phyloP scores from a whole-genome alignment of 2,329 filamentous ascomycete species.

The Aspergillus calidoustus region DNA sequence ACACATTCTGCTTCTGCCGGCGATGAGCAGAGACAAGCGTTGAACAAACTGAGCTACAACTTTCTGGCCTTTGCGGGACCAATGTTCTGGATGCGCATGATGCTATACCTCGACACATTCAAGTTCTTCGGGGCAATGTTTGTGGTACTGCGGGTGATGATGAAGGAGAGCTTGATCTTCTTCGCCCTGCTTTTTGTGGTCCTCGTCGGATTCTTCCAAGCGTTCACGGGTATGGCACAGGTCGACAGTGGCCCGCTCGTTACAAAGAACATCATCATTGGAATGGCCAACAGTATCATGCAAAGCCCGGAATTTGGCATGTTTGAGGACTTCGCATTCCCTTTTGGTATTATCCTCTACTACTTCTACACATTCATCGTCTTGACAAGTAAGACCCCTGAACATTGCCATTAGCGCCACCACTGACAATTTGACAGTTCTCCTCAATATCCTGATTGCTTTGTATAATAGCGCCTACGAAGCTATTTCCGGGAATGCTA shows the following conservation, averaged over 20 bases:
- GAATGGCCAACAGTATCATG: slow-evolving; percentile 86
- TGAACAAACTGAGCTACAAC: slow-evolving; percentile 87
- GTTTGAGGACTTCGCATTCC: slow-evolving; percentile 88
- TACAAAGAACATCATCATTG: slow-evolving; percentile 51
- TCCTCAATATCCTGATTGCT: slow-evolving; percentile 95
- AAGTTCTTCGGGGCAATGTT: slow-evolving; percentile 98
- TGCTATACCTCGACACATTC: slow-evolving; percentile 91
- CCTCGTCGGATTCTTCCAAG: slow-evolving; percentile 80
- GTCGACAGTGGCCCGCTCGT: slow-evolving; percentile 69
- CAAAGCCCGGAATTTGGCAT: slow-evolving; percentile 86
- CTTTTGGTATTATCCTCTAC: slow-evolving; percentile 93
- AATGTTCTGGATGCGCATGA: slow-evolving; percentile 93
- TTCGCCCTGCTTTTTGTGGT: slow-evolving; percentile 88
- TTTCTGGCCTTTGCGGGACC: slow-evolving; percentile 91
- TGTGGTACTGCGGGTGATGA: slow-evolving; percentile 93
- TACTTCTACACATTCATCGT: slow-evolving; percentile 98
- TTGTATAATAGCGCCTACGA: slow-evolving; percentile 97
- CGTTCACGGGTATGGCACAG: slow-evolving; percentile 88
- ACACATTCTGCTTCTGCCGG: slow-evolving; percentile 60
- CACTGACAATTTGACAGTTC: slow-evolving; percentile 51
- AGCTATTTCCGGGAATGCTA: slow-evolving; percentile 89
- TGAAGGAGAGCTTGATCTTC: slow-evolving; percentile 94
- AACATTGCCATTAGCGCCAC: not conserved
- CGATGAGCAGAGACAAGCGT: slow-evolving; percentile 59
- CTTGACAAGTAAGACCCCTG: slow-evolving; percentile 67